Base-by-base conservation (phyloP, 306 rosid species). In the Geum urbanum region DNA sequence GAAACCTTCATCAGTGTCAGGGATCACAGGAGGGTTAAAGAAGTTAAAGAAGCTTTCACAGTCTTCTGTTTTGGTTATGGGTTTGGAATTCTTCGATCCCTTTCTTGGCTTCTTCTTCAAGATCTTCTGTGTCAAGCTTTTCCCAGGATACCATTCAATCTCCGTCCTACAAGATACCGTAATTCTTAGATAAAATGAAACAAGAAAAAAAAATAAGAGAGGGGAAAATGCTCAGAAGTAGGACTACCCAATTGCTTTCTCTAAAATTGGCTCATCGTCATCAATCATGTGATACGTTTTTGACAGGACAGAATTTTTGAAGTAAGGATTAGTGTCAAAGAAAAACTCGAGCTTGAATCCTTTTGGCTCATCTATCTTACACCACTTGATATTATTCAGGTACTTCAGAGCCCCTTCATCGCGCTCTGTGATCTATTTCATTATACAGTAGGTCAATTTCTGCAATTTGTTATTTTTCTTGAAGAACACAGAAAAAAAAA, bases 21-120 rank as follows among this genome's bases (percentile, higher is more conserved):
- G 97, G 24, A 91, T 85, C 70, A 87, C 80, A 2, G 97, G 96
- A 41, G 97, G 97, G 71, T 20, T 85, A 69, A 91, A 91, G 79
- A 87, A 85, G 76, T 89, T 87, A 76, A 91, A 91, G 83, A 91
- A 91, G 56, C 97, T 91, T 24, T 87, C 90, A 83, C 94, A 89
- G 27, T 40, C 79, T 80, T 91, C 97, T 48, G 94, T 91, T 72
- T 89, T 91, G 16, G 89, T 87, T 27, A 91, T 77, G 19, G 97
- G 97, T 74, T 89, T 91, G 18, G 88, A 76, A 79, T 81, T 79
- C 73, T 89, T 91, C 1, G 94, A 77, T 72, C 96, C 96, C 77
- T 91, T 91, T 85, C 76, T 85, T 13, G 91, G 96, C 79, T 85
- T 91, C 77, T 89, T 91, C 91, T 91, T 91, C 37, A 91, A 83